Base-by-base conservation (phyloP, 1,139 yeast species). In the Kluyveromyces sp. region DNA sequence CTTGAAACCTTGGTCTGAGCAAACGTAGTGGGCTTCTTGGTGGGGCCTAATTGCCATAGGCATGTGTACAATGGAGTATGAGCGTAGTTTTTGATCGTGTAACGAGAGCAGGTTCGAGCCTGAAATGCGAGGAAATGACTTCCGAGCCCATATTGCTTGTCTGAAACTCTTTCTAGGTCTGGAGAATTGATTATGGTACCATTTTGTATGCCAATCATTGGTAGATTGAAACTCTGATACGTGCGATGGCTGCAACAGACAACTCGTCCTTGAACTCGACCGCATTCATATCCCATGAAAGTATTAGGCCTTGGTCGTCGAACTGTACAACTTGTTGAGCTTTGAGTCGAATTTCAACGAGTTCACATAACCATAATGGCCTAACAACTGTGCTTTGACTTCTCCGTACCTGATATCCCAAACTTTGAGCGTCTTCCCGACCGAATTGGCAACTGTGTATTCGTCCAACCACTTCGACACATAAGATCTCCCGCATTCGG, bases 391-490 rank as follows among this genome's bases (percentile, higher is more conserved):
- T 34, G 55, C 53, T 36, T 52, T 46, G 35, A 48, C 47, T 5
- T 54, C 55, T 4, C 51, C 44, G 8, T 51, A 49, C 39, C 60
- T 50, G 29, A 58, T 55, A 47, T 59, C 62, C 63, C 63, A 59
- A 6, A 59, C 39, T 35, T 57, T 55, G 7, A 58, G 53, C 3
- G 48, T 45, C 41, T 53, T 53, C 27, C 52, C 54, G 15, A 52
- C 43, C n/a, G 55, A 45, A 39, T 57, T 58, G 4, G 55, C 60
- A 7, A 59, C 43, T 15, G 53, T 53, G 45, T 45, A 53, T 28
- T 53, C 57, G 30, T 54, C 56, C 25, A 59, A 49, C 63, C 63
- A 59, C 6, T 34, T 41, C 30, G 39, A 31, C 7, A 34, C 40
- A 25, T n/a, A 30, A 21, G 42, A 21, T 3, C 34, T 29, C 8